Evolutionary conservation across 2,329 filamentous ascomycete genomes (phyloP).

Genomic region (Pleoardoris graminearum): DNA sequence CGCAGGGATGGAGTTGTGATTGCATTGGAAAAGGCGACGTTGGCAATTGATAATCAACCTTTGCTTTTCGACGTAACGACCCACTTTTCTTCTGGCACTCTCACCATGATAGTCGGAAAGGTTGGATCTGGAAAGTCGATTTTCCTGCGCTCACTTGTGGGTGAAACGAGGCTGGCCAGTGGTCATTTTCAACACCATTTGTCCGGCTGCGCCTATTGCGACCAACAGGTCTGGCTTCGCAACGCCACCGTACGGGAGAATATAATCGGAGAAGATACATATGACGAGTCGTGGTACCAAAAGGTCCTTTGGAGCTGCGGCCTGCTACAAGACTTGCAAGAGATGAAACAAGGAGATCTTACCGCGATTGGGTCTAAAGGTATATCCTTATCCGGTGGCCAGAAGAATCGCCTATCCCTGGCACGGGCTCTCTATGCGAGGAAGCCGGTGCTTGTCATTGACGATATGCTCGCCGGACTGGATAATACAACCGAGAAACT

Average conservation of each 20-base stretch:
- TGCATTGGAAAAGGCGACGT: constrained; percentile 3
- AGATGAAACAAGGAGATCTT: constrained; percentile 26
- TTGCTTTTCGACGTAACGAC: constrained; percentile 11
- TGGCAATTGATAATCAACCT: constrained; percentile 10
- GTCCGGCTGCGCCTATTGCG: constrained; percentile 27
- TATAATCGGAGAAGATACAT: constrained; percentile 26
- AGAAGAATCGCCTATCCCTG: constrained; percentile 51
- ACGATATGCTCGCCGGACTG: constrained; percentile 54
- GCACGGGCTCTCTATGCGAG: constrained; percentile 55
- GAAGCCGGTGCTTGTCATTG: constrained; percentile 49
- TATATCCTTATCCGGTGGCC: constrained; percentile 53
- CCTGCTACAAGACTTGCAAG: constrained; percentile 15
- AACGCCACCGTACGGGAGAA: constrained; percentile 32
- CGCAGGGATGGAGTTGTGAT: neutral
- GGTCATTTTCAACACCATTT: constrained; percentile 16
- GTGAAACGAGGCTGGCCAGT: constrained; percentile 15
- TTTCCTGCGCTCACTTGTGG: constrained; percentile 28
- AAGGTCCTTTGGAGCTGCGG: constrained; percentile 23
- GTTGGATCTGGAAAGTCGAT: constrained; percentile 40
- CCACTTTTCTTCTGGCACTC: neutral
- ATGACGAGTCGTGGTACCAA: constrained; percentile 29
- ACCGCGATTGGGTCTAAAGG: constrained; percentile 54
- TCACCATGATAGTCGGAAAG: constrained; percentile 18
- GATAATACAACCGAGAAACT: constrained; percentile 51
- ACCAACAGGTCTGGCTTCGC: constrained; percentile 33